phyloP scores from a whole-genome alignment of 1,139 yeast species.

The Kodamaea sp. region DNA sequence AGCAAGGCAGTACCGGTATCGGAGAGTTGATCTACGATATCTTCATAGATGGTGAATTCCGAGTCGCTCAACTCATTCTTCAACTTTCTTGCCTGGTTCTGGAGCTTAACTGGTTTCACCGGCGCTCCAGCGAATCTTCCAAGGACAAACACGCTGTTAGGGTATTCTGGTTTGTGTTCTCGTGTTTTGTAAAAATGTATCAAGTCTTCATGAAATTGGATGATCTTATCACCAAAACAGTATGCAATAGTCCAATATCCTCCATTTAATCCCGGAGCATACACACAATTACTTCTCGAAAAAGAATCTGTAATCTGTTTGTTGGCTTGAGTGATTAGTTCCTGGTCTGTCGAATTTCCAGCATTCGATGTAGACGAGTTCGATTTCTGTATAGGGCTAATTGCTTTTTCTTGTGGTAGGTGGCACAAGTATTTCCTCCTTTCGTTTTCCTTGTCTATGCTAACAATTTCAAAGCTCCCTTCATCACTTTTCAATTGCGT shows the following conservation, averaged over 20 bases:
- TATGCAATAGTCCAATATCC: conserved; percentile 69
- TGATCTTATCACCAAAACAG: conserved; percentile 54
- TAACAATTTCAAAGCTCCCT: conserved; percentile 14
- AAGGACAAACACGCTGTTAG: conserved; percentile 42
- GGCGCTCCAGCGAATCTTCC: conserved; percentile 42
- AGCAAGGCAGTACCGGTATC: conserved; percentile 12
- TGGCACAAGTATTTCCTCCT: conserved; percentile 14
- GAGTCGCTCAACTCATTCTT: conserved; percentile 10
- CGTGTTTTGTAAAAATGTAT: conserved; percentile 23
- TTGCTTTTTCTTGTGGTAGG: conserved; percentile 10
- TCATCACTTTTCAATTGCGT: conserved; percentile 2
- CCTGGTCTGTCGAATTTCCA: conserved; percentile 12
- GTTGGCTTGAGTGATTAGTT: conserved; percentile 25
- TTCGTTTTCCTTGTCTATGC: conserved; percentile 5
- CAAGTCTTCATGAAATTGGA: conserved; percentile 57
- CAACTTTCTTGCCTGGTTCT: conserved; percentile 23
- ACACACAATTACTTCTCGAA: conserved; percentile 30
- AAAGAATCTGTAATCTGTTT: conserved; percentile 22
- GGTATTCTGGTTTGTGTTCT: conserved; percentile 36
- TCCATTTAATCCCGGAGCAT: conserved; percentile 34
- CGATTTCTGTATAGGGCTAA: background rate
- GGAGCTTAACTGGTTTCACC: conserved; percentile 19
- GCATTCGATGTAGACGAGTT: conserved; percentile 1
- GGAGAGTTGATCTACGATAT: conserved; percentile 19
- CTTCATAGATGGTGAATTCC: conserved; percentile 26